phyloP scores from a whole-genome alignment of 169 alveolate genomes.

The Plasmodium malariae region DNA sequence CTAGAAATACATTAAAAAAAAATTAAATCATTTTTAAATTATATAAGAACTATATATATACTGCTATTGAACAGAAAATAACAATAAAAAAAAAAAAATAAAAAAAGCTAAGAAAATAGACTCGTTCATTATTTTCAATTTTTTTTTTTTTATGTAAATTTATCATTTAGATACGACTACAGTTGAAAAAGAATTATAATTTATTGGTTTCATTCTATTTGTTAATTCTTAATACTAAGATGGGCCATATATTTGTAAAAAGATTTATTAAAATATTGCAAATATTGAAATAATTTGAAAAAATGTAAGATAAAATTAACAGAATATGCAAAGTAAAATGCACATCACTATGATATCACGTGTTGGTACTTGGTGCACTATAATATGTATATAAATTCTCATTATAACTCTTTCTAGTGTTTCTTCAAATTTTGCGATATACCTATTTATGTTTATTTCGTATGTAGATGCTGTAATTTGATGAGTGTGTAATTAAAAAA shows the following conservation, averaged over 20 bases:
- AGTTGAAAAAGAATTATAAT: no score
- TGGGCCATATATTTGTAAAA: not conserved
- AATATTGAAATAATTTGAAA: no score
- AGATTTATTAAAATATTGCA: not conserved
- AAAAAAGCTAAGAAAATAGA: not conserved
- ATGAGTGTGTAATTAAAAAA: conserved; percentile 18
- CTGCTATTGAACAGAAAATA: not conserved
- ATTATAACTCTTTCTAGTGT: not conserved
- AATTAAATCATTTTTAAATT: not conserved
- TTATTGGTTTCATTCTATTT: no score
- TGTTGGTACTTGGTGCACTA: not conserved
- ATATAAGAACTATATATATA: no score
- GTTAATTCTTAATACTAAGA: no score
- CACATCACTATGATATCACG: no score
- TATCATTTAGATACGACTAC: no score
- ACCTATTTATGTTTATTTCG: no score
- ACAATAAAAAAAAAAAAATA: no score
- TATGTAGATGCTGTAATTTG: not conserved
- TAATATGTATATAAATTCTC: not conserved
- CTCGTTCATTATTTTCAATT: not conserved
- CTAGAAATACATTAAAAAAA: no score
- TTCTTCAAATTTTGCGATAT: not conserved
- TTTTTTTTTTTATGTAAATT: no score
- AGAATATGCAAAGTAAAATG: no score
- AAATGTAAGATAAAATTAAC: not conserved